These are phyloP conservation scores for Clonostachys chloroleuca DNA, from an alignment of 2,329 filamentous ascomycete genomes.

Conservation along the genomic window DNA sequence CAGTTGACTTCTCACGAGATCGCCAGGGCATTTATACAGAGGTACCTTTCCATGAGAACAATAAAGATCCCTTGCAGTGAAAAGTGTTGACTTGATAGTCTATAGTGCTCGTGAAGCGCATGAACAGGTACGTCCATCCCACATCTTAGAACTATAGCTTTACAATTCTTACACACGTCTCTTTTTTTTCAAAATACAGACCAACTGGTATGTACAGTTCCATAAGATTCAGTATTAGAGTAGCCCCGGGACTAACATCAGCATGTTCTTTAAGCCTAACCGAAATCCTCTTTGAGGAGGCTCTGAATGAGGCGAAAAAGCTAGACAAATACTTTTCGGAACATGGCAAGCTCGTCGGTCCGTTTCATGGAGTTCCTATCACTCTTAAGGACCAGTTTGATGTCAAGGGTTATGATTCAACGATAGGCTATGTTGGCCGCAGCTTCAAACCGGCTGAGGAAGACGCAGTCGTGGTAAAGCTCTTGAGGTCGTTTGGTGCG, in stretches of 20 bases:
- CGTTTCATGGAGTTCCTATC: slow-evolving; percentile 81
- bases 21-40: too few relatives aligned
- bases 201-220: too few relatives aligned
- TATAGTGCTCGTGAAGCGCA: too few relatives aligned
- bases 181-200: too few relatives aligned
- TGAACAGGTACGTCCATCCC: too few relatives aligned
- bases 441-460: slow-evolving; percentile 34
- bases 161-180: too few relatives aligned
- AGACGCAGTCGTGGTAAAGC: slow-evolving; percentile 69
- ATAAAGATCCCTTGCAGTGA: too few relatives aligned
- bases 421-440: slow-evolving; percentile 59
- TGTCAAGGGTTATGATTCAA: slow-evolving; percentile 78
- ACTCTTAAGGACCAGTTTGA: slow-evolving; percentile 78
- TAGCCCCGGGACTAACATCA: background rate
- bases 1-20: too few relatives aligned
- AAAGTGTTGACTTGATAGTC: too few relatives aligned
- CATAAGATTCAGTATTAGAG: too few relatives aligned
- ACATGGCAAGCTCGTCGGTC: slow-evolving; percentile 63
- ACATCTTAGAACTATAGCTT: too few relatives aligned
- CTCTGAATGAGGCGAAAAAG: background rate
- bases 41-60: too few relatives aligned
- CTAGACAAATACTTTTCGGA: background rate
- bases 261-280: background rate
- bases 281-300: slow-evolving; percentile 2
- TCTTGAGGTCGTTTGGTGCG: slow-evolving; percentile 84